These are phyloP conservation scores for Coelastrella sp. DNA, from an alignment of 139 green algal species.

Conservation along the genomic window DNA sequence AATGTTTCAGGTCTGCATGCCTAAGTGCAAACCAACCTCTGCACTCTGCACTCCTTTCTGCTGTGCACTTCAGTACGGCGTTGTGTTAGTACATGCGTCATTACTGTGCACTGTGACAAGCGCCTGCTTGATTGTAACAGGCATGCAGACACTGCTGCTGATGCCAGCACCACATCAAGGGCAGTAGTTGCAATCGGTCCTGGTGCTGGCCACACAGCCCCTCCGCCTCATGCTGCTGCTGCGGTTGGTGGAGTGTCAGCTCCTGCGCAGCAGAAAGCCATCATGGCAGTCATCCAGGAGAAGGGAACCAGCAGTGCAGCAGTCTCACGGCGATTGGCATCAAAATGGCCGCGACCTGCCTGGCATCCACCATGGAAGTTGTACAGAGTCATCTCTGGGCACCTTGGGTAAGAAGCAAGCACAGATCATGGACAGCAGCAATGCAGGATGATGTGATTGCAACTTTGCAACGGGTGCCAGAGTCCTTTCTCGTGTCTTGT, in stretches of 20 bases:
- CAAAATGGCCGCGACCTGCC: constrained; percentile 91
- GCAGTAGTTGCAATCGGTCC: constrained; percentile 22
- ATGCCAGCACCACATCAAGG: background rate
- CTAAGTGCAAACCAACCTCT: background rate
- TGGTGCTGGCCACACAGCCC: constrained; percentile 1
- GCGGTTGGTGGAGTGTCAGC: constrained; percentile 6
- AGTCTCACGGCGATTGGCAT: constrained; percentile 82
- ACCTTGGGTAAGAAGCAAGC: constrained; percentile 94
- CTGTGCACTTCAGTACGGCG: too few relatives aligned
- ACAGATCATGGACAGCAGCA: too few relatives aligned
- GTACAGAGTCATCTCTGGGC: constrained; percentile 96
- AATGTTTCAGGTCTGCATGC: background rate
- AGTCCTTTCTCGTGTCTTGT: too few relatives aligned
- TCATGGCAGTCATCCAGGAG: constrained; percentile 65
- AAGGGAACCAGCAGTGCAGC: constrained; percentile 71
- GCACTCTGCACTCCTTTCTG: too few relatives aligned
- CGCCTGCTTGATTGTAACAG: background rate
- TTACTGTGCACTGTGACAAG: too few relatives aligned
- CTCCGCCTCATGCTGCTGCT: constrained; percentile 19
- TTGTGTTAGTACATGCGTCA: too few relatives aligned
- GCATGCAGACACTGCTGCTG: background rate
- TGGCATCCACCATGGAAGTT: constrained; percentile 97
- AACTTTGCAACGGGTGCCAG: too few relatives aligned
- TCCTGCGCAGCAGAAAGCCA: constrained; percentile 50
- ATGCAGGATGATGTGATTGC: too few relatives aligned